Evolutionary conservation across 139 green algal species (phyloP).

Genomic region (Pycnococcus provasolii): DNA sequence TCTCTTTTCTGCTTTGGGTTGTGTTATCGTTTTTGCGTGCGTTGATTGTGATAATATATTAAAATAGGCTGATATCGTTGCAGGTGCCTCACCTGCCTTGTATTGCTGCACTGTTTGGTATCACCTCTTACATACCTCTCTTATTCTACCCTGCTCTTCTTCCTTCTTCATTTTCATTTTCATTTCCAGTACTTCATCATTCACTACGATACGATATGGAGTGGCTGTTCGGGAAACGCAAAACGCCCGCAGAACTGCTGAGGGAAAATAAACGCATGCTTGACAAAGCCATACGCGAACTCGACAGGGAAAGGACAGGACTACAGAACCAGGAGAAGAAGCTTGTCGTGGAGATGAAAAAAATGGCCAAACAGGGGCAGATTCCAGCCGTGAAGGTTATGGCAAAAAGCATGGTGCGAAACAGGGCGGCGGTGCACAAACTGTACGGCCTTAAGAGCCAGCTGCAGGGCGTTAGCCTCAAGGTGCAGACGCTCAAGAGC

Average conservation of each 20-base stretch:
- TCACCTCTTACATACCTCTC: too few relatives aligned
- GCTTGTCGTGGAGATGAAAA: conserved; percentile 91
- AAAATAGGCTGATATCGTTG: too few relatives aligned
- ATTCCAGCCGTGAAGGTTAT: conserved; percentile 80
- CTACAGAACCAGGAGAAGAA: conserved; percentile 70
- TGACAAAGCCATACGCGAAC: conserved; percentile 91
- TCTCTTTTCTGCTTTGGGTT: too few relatives aligned
- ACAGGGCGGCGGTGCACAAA: conserved; percentile 92
- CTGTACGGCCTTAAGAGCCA: conserved; percentile 90
- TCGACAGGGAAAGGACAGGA: conserved; percentile 68
- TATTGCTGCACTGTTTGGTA: too few relatives aligned
- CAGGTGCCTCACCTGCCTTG: too few relatives aligned
- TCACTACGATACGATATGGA: too few relatives aligned
- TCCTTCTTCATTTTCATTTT: too few relatives aligned
- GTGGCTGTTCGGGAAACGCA: conserved; percentile 71
- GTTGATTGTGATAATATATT: too few relatives aligned
- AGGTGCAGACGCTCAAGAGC: conserved; percentile 93
- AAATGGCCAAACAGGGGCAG: conserved; percentile 88
- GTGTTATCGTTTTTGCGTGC: too few relatives aligned
- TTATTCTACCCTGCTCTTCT: too few relatives aligned
- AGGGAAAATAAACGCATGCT: conserved; percentile 97
- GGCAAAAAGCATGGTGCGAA: conserved; percentile 95
- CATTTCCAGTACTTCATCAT: too few relatives aligned
- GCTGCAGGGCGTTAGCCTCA: conserved; percentile 88
- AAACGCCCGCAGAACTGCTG: conserved; percentile 82